Conservation (phyloP, 1,139 yeast genomes). For the Suhomyces guaymorum region DNA sequence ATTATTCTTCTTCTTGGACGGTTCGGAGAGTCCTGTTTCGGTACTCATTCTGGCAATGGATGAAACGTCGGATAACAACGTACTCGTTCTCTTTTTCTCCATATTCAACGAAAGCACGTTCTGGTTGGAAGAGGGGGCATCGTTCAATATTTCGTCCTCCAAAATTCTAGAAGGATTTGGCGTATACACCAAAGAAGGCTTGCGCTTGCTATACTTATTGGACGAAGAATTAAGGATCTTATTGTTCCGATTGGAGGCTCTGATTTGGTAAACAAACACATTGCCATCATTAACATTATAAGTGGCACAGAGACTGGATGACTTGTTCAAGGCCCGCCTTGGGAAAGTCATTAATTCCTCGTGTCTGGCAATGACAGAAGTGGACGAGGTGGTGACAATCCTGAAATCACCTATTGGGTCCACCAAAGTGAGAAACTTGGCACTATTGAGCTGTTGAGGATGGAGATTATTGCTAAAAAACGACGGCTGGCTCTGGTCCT, state of each 20-base stretch:
- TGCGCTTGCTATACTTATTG: constrained; percentile 24
- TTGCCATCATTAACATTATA: constrained; percentile 46
- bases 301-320: constrained; percentile 52
- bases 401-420: constrained; percentile 75
- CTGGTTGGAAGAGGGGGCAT: constrained; percentile 14
- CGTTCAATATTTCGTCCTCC: constrained; percentile 40
- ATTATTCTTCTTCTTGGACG: constrained; percentile 21
- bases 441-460: constrained; percentile 29
- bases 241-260: constrained; percentile 38
- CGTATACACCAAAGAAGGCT: constrained; percentile 34
- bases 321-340: constrained; percentile 30
- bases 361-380: constrained; percentile 58
- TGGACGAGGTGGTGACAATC: constrained; percentile 66
- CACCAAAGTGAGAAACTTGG: constrained; percentile 59
- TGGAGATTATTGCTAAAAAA: constrained; percentile 16
- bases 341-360: constrained; percentile 63
- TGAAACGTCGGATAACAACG: constrained; percentile 55
- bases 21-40: constrained; percentile 35
- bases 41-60: constrained; percentile 65
- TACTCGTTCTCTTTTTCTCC: constrained; percentile 56
- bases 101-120: constrained; percentile 36
- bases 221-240: constrained; percentile 14
- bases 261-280: constrained; percentile 52
- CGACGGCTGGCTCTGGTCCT: constrained; percentile 30
- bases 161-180: constrained; percentile 46